Percentiles rank a stretch among this genome's conserved stretches.
Conservation (phyloP, 2,329 filamentous ascomycete genomes). For the Epichloe typhina region DNA sequence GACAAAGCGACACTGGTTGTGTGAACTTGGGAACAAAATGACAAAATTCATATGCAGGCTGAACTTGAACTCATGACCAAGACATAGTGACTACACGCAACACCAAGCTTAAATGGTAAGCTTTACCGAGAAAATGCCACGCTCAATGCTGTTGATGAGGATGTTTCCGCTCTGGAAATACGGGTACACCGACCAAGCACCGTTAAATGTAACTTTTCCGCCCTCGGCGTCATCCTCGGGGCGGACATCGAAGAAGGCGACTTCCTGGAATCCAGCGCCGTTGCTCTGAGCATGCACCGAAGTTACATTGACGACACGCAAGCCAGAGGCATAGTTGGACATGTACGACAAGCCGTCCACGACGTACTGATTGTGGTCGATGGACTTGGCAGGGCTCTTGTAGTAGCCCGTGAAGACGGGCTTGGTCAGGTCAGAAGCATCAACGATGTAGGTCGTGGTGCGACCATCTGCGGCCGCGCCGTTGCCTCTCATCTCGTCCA, state of each 20-base stretch:
- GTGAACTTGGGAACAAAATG: no score
- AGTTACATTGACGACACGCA: constrained; percentile 23
- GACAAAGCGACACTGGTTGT: no score
- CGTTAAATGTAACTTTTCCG: constrained; percentile 27
- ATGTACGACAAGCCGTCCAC: constrained; percentile 29
- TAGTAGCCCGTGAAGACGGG: constrained; percentile 27
- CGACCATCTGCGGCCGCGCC: constrained; percentile 23
- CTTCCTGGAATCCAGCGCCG: no score
- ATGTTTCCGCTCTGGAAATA: constrained; percentile 32
- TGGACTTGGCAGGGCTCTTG: constrained; percentile 23
- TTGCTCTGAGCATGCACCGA: constrained; percentile 10
- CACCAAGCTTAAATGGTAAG: constrained; percentile 6
- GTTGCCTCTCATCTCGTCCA: constrained; percentile 30
- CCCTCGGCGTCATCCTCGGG: constrained; percentile 33
- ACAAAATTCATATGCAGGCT: no score
- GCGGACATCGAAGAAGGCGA: constrained; percentile 6
- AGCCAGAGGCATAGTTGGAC: constrained; percentile 32
- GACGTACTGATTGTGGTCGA: constrained; percentile 36
- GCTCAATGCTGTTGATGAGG: constrained; percentile 33
- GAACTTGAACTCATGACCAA: no score
- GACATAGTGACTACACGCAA: no score
- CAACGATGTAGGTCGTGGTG: constrained; percentile 22
- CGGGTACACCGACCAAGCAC: constrained; percentile 34
- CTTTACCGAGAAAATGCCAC: constrained; percentile 31
- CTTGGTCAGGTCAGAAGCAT: constrained; percentile 16